These are phyloP conservation scores for Lichina pygmaea DNA, from an alignment of 495 filamentous ascomycete genomes.

Conservation along the genomic window DNA sequence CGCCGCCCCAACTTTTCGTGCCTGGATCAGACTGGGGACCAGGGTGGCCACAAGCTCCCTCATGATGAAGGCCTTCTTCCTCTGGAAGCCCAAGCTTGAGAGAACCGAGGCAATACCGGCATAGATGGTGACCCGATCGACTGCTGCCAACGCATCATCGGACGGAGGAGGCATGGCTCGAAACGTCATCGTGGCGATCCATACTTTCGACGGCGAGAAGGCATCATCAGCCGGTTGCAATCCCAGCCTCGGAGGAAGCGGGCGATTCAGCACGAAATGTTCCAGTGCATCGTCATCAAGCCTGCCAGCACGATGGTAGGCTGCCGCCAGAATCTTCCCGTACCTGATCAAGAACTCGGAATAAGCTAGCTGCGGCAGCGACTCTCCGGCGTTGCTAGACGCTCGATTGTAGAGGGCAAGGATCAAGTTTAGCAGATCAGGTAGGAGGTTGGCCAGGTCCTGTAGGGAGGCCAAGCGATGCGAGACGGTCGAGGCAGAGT, in stretches of 20 bases:
- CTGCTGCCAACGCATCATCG: constrained; percentile 30
- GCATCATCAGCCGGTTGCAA: constrained; percentile 17
- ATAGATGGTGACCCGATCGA: constrained; percentile 49
- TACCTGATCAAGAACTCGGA: constrained; percentile 66
- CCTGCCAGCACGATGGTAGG: constrained; percentile 39
- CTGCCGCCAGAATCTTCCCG: constrained; percentile 39
- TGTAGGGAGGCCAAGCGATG: constrained; percentile 30
- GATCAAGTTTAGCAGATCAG: constrained; percentile 59
- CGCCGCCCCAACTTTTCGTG: constrained; percentile 72
- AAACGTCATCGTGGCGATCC: constrained; percentile 43
- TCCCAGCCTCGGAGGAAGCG: constrained; percentile 9
- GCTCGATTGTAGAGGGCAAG: constrained; percentile 56
- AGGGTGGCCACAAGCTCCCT: constrained; percentile 61
- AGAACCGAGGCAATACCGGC: constrained; percentile 69
- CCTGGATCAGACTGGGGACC: constrained; percentile 69
- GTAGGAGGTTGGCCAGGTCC: constrained; percentile 33
- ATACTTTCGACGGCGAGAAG: constrained; percentile 27
- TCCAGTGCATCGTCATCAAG: constrained; percentile 39
- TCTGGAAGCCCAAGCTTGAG: constrained; percentile 42
- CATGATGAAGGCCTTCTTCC: constrained; percentile 71
- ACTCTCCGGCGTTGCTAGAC: constrained; percentile 48
- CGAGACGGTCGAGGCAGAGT: constrained; percentile 13
- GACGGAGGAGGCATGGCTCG: constrained; percentile 37
- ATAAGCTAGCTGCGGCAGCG: constrained; percentile 51
- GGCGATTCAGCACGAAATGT: constrained; percentile 34